Evolutionary conservation across 257 asterid species (phyloP).

Genomic region (Nicotiana sylvestris): DNA sequence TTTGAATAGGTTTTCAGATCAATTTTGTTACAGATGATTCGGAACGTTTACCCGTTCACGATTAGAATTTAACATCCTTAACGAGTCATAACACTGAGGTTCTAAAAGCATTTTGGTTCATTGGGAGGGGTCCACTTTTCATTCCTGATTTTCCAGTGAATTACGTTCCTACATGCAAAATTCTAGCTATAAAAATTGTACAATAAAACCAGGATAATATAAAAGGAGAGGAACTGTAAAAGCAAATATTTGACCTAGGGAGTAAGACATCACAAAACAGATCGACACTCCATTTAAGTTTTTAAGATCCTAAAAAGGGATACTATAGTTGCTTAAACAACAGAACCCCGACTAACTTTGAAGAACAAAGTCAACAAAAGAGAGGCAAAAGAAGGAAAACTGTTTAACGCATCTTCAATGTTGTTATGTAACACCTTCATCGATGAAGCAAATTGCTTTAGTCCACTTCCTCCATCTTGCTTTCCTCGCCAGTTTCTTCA

Average conservation of each 20-base stretch:
- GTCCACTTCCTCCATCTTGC: slow-evolving; percentile 13
- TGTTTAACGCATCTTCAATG: background rate
- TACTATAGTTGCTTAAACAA: background rate
- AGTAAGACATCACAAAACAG: background rate
- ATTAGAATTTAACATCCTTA: too few species aligned
- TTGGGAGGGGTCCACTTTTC: too few species aligned
- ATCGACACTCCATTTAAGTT: background rate
- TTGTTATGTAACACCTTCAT: background rate
- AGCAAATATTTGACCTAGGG: background rate
- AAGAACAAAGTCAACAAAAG: background rate
- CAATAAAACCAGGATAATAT: background rate
- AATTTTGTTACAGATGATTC: too few species aligned
- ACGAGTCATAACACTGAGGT: too few species aligned
- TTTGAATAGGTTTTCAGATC: too few species aligned
- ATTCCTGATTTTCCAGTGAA: too few species aligned
- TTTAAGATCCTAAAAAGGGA: background rate
- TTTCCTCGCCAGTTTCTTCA: background rate
- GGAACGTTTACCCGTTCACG: too few species aligned
- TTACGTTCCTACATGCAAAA: background rate
- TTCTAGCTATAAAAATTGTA: background rate
- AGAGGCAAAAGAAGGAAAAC: background rate
- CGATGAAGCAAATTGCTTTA: background rate
- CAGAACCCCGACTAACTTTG: background rate
- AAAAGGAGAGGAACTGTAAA: background rate
- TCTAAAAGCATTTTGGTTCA: too few species aligned